These are phyloP conservation scores for Pichia sp. DNA, from an alignment of 1,139 yeast genomes.

Conservation along the genomic window DNA sequence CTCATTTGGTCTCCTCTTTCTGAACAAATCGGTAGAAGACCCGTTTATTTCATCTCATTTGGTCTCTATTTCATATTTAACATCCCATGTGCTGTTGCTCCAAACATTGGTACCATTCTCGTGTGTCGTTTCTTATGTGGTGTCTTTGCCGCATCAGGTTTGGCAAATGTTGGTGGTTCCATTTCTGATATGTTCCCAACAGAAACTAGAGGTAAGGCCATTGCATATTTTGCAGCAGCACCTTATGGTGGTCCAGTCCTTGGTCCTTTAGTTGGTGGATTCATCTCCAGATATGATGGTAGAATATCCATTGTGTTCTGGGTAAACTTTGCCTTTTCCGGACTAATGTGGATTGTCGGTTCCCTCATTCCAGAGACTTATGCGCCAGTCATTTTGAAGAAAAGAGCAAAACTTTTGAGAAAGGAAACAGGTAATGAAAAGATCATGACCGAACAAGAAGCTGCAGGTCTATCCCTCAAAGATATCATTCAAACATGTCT, in stretches of 20 bases:
- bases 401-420: conserved; percentile 62
- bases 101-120: conserved; percentile 72
- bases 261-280: conserved; percentile 88
- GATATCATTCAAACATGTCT: conserved; percentile 65
- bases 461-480: conserved; percentile 55
- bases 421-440: conserved; percentile 72
- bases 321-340: conserved; percentile 92
- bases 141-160: conserved; percentile 76
- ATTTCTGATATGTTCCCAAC: conserved; percentile 79
- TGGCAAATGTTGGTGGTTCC: conserved; percentile 85
- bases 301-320: conserved; percentile 70
- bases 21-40: conserved; percentile 80
- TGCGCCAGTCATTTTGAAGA: conserved; percentile 78
- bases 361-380: conserved; percentile 77
- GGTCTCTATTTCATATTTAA: conserved; percentile 71
- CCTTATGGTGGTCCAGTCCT: conserved; percentile 91
- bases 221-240: conserved; percentile 85
- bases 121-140: conserved; percentile 84
- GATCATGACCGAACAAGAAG: conserved; percentile 91
- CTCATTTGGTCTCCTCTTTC: conserved; percentile 85
- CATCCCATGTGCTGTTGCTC: conserved; percentile 83
- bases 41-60: conserved; percentile 73
- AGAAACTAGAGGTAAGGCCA: conserved; percentile 79
- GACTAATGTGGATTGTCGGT: conserved; percentile 65
- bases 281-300: conserved; percentile 62